Conservation (phyloP, 768 basidiomycete species). For the Boletus reticulatus region DNA sequence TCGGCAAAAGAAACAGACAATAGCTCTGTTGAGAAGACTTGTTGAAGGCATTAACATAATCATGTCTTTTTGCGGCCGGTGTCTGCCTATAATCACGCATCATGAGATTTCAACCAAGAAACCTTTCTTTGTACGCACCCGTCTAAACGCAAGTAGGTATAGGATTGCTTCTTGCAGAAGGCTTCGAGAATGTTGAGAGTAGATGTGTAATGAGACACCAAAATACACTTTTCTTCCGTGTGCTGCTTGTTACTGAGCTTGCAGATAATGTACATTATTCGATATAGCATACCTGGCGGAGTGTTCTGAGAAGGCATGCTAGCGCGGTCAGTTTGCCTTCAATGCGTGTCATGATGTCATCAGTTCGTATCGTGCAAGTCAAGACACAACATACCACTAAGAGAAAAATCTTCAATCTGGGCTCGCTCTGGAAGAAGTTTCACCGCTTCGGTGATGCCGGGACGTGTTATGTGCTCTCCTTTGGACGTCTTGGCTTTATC, state of each 20-base stretch:
- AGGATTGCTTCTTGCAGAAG: conserved; percentile 72
- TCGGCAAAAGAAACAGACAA: conserved; percentile 45
- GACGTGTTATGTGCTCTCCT: conserved; percentile 41
- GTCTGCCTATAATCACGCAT: conserved; percentile 54
- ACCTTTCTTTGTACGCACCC: conserved; percentile 47
- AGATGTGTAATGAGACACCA: conserved; percentile 96
- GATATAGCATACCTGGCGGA: conserved; percentile 50
- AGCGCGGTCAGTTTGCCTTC: conserved; percentile 75
- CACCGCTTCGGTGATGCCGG: conserved; percentile 58
- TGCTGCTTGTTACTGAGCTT: conserved; percentile 37
- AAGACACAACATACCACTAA: conserved; percentile 61
- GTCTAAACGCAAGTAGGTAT: conserved; percentile 83
- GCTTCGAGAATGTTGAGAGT: conserved; percentile 91
- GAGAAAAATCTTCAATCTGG: conserved; percentile 64
- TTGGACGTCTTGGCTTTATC: conserved; percentile 54
- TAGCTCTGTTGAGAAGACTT: conserved; percentile 64
- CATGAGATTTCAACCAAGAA: not conserved
- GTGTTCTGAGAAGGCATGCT: conserved; percentile 55
- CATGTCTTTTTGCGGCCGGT: conserved; percentile 72
- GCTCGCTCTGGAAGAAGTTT: conserved; percentile 58
- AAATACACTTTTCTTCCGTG: conserved; percentile 91
- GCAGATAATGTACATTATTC: not conserved
- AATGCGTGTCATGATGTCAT: conserved; percentile 12
- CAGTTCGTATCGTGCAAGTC: not conserved
- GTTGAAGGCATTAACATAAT: conserved; percentile 89